These are phyloP conservation scores for Tritrichomonas musculus DNA, from an alignment of 208 protist species.

Conservation along the genomic window DNA sequence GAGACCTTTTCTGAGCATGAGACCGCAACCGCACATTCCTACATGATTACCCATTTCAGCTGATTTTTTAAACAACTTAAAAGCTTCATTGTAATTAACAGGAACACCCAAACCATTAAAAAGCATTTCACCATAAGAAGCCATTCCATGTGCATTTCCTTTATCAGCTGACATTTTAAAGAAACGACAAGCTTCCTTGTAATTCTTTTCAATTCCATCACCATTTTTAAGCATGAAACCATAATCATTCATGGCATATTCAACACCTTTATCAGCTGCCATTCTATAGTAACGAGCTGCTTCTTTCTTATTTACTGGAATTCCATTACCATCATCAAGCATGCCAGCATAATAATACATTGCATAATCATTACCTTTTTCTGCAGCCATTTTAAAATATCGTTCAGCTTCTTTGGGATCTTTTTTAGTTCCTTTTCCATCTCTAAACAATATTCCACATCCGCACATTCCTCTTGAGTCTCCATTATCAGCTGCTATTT, in stretches of 20 bases:
- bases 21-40: not conserved
- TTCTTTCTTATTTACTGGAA: too few relatives aligned
- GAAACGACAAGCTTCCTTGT: not conserved
- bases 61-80: not conserved
- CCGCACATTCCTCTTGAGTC: not conserved
- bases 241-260: not conserved
- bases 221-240: not conserved
- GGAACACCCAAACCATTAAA: not conserved
- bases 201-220: not conserved
- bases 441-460: not conserved
- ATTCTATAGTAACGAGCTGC: too few relatives aligned
- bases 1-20: not conserved
- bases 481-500: not conserved
- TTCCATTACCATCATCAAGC: too few relatives aligned
- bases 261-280: too few relatives aligned
- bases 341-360: too few relatives aligned
- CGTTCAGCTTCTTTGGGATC: not conserved
- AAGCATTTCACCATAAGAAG: not conserved
- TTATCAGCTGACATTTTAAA: not conserved
- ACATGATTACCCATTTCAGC: not conserved
- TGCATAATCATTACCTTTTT: not conserved
- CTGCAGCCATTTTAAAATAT: not conserved
- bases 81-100: not conserved
- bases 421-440: not conserved
- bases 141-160: not conserved